Evolutionary conservation across 148 eudicot species (phyloP), one percentile per base, ranked within the genome.

Genomic region (Heliamphora exappendiculata): DNA sequence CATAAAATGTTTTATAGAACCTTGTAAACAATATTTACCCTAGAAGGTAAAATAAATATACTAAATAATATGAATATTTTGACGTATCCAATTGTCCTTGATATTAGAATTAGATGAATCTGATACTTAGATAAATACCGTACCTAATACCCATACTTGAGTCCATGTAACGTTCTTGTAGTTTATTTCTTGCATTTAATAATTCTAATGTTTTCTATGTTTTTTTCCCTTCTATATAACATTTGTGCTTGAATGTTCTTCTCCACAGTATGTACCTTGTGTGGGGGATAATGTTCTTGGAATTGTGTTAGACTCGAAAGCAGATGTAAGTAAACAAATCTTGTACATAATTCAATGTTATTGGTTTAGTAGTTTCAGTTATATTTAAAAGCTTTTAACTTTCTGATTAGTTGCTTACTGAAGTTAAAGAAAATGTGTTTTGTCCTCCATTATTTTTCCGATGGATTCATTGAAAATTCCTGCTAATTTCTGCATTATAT

Each of bases 251-350:
- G 65, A 34, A 41, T 7, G 2, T 72, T 73, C 53, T 83, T 50
- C 72, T 81, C 49, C 81, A 19, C 93, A 95, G 99, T 95, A 95
- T 81, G 90, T 90, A 66, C 99, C 98, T 65, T 85, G 80, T 59
- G 89, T 79, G 50, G 96, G 88, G 81, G 99, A 95, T 89, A 88
- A 85, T 79, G 83, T 91, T 73, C 99, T 95, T 85, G 99, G 99
- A 74, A 87, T 95, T 54, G 94, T 95, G 82, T 86, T 90, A 14
- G 97, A 93, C 67, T 45, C 89, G 79, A 91, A 78, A 90, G 88
- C 94, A 73, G 99, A 95, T 76, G 99, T 95, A 82, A 86, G 98
- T 64, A 33, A 68, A 49, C 59, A 67, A 69, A 55, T 49, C 53
- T 20, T 49, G 34, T 66, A 55, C n/a, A 10, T 31, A 10, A 39